Evolutionary conservation across 768 basidiomycete genomes (phyloP).

Genomic region (Lactarius psammicola): DNA sequence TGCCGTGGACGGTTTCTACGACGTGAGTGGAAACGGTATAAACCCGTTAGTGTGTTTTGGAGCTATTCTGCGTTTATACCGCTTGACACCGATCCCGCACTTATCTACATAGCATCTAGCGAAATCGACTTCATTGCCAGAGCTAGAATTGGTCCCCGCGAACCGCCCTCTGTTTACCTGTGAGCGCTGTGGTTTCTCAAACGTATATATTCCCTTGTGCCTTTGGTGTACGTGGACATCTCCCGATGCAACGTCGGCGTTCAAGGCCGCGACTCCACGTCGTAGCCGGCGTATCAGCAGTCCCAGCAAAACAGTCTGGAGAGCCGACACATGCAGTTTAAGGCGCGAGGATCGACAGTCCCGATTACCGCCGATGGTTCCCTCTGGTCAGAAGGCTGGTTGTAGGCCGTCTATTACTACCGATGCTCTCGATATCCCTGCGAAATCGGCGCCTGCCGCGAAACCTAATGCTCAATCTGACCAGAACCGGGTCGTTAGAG

Average conservation of each 20-base stretch:
- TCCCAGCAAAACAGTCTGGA: conserved; percentile 2
- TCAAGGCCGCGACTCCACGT: conserved; percentile 13
- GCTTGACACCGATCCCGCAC: not conserved
- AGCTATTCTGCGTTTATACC: not conserved
- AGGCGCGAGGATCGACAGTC: not conserved
- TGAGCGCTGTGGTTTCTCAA: conserved; percentile 26
- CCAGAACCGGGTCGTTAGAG: conserved; percentile 5
- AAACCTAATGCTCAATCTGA: not conserved
- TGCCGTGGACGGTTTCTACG: conserved; percentile 20
- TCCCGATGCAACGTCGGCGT: conserved; percentile 14
- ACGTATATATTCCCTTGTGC: conserved; percentile 25
- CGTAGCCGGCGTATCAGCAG: conserved; percentile 18
- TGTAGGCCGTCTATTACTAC: not conserved
- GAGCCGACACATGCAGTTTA: not conserved
- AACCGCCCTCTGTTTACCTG: conserved; percentile 27
- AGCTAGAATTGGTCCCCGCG: conserved; percentile 19
- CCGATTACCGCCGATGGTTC: not conserved
- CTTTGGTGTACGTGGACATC: conserved; percentile 29
- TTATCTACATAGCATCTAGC: conserved; percentile 21
- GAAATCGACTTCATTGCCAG: conserved; percentile 26
- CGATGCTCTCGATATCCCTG: not conserved
- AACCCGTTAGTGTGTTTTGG: conserved; percentile 9
- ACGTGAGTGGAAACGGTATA: conserved; percentile 24
- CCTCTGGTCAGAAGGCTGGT: not conserved
- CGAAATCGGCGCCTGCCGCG: not conserved